Evolutionary conservation across 106 monocot genomes (phyloP), one percentile per base, ranked within the genome.

Genomic region (Hemerocallis citrina): DNA sequence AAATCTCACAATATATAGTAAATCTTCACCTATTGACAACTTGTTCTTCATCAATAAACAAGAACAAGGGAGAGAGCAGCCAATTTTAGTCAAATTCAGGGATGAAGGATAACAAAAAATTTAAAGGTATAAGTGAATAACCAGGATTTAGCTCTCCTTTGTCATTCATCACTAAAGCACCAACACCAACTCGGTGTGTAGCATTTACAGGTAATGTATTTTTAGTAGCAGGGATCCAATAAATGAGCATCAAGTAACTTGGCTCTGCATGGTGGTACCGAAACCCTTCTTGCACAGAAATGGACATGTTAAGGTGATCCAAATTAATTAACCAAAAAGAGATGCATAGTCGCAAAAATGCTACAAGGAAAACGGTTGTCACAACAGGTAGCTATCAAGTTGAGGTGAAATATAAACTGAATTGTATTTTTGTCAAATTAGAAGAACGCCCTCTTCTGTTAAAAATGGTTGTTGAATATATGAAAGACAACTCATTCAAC

Each of bases 251-350:
- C 69, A 96, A 72, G 34, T 96, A 96, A 63, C 57, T 77, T 59
- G 75, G 72, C 72, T 96, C 95, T 55, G 95, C 95, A 81, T 96
- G 95, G 66, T 96, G 95, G 63, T 84, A 96, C 78, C 81, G 78
- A 72, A 96, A 96, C 29, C 95, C 95, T 66, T 90, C 86, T 90
- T 96, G 71, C 46, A 79, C 30, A 19, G 68, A 39, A 20, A 67
- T 34, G 40, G 58, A 30, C 39, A 39, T 46, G 44, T 66, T 25
- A 17, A 54, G 27, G 52, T 28, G 28, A 52, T n/a, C 37, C 37
- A 52, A 54, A 4, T 27, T 36, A n/a, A 31, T 30, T 36, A 14
- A 32, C 29, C 14, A 56, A 32, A 65, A 55, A 31, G 19, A 55
- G 42, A 21, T 27, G n/a, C n/a, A n/a, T n/a, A n/a, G n/a, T n/a